Conservation (phyloP, 192 early-diverging fungal genomes). For the Rhizophlyctis rosea region DNA sequence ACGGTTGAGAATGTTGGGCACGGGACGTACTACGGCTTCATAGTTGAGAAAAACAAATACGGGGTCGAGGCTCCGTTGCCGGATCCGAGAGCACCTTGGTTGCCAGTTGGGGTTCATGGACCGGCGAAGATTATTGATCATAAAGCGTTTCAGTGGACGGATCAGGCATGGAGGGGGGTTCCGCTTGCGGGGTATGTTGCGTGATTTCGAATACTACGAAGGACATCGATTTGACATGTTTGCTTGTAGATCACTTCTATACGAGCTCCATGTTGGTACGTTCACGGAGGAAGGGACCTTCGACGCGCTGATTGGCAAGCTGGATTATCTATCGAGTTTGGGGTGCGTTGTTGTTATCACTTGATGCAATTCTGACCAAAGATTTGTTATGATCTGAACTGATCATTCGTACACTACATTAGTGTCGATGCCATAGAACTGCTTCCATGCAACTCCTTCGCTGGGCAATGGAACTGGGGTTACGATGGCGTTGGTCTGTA, state of each 20-base stretch:
- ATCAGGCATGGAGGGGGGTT: conserved; percentile 26
- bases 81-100: conserved; percentile 23
- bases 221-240: neutral
- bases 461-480: conserved; percentile 34
- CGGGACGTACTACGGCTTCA: conserved; percentile 28
- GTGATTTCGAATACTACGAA: neutral
- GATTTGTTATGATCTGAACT: too few relatives aligned
- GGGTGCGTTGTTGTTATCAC: conserved; percentile 10
- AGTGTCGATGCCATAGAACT: conserved; percentile 26
- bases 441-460: conserved; percentile 31
- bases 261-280: conserved; percentile 30
- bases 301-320: conserved; percentile 23
- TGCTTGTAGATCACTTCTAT: conserved; percentile 19
- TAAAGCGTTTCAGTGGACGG: conserved; percentile 21
- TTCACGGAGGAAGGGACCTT: conserved; percentile 28
- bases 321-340: conserved; percentile 21
- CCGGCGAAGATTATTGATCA: conserved; percentile 23
- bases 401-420: too few relatives aligned
- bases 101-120: conserved; percentile 23
- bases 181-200: conserved; percentile 23
- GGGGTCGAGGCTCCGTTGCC: conserved; percentile 26
- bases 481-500: conserved; percentile 31
- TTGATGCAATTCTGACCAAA: too few relatives aligned
- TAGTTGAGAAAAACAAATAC: conserved; percentile 28
- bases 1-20: conserved; percentile 13